Percentiles rank a stretch among this genome's conserved stretches.
These are phyloP conservation scores for Echeveria elegans DNA, from an alignment of 164 flowering plant species.

Conservation along the genomic window DNA sequence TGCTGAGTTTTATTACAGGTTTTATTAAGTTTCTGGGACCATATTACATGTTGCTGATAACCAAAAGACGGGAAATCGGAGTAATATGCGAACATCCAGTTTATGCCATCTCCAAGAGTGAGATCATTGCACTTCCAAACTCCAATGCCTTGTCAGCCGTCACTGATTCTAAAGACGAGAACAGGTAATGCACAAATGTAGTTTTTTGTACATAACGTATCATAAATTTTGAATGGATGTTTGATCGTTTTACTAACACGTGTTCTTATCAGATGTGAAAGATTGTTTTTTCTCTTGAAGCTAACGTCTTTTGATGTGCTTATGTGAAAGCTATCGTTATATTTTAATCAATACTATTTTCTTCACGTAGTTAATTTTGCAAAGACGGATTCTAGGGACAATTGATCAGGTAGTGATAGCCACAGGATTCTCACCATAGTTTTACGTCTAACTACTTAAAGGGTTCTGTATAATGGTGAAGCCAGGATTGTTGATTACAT, in stretches of 20 bases:
- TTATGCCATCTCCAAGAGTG: slow-evolving; percentile 74
- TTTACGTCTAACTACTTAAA: background rate
- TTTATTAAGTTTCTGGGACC: slow-evolving; percentile 94
- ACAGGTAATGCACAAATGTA: slow-evolving; percentile 50
- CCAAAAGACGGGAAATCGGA: slow-evolving; percentile 84
- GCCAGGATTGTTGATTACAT: background rate
- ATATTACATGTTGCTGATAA: slow-evolving; percentile 89
- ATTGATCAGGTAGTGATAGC: background rate
- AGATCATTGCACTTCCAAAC: slow-evolving; percentile 75
- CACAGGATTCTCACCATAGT: background rate
- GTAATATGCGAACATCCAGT: slow-evolving; percentile 74
- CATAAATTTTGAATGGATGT: background rate
- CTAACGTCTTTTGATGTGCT: background rate
- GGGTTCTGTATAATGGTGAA: background rate
- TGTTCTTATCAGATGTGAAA: background rate
- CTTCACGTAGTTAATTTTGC: background rate
- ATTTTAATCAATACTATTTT: background rate
- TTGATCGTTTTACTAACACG: background rate
- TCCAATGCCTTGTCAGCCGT: slow-evolving; percentile 39
- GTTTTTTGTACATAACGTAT: background rate
- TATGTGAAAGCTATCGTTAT: background rate
- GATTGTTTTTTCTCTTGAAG: background rate
- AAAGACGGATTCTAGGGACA: background rate
- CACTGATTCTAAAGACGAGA: slow-evolving; percentile 65
- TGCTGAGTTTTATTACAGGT: slow-evolving; percentile 36